phyloP scores from a whole-genome alignment of 192 early-diverging fungal species.

The Phycomyces blakesleeanus region DNA sequence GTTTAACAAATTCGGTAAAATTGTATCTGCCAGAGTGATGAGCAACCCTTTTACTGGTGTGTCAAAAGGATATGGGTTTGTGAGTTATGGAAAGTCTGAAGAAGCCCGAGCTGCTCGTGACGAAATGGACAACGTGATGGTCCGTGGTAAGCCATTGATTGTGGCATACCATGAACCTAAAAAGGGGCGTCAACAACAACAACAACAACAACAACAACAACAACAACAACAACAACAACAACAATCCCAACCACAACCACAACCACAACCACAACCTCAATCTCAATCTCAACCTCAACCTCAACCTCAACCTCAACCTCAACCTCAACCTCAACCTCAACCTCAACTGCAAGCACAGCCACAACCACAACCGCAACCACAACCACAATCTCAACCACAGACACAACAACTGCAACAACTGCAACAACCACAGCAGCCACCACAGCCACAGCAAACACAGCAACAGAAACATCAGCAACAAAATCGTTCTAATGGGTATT shows the following conservation, averaged over 20 bases:
- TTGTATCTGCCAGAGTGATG: slow-evolving; percentile 90
- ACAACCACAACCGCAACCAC: not conserved
- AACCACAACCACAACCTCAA: not conserved
- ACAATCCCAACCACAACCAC: not conserved
- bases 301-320: not conserved
- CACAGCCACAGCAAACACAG: not conserved
- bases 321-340: not conserved
- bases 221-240: not conserved
- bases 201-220: not conserved
- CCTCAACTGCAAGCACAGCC: not conserved
- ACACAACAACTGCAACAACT: not conserved
- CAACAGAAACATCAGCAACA: slow-evolving; percentile 1
- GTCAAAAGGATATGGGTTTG: slow-evolving; percentile 91
- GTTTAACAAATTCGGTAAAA: slow-evolving; percentile 84
- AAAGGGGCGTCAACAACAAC: slow-evolving; percentile 47
- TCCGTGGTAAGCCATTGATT: slow-evolving; percentile 81
- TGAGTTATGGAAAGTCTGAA: slow-evolving; percentile 87
- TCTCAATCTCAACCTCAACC: not conserved
- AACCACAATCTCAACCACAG: not conserved
- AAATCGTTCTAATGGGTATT: not conserved
- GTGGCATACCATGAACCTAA: slow-evolving; percentile 91
- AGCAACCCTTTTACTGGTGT: slow-evolving; percentile 64
- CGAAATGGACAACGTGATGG: slow-evolving; percentile 86
- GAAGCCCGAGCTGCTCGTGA: slow-evolving; percentile 86
- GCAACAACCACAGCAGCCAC: not conserved